These are phyloP conservation scores for Phascolomyces articulosus DNA, from an alignment of 371 early-diverging fungal genomes.

Conservation along the genomic window DNA sequence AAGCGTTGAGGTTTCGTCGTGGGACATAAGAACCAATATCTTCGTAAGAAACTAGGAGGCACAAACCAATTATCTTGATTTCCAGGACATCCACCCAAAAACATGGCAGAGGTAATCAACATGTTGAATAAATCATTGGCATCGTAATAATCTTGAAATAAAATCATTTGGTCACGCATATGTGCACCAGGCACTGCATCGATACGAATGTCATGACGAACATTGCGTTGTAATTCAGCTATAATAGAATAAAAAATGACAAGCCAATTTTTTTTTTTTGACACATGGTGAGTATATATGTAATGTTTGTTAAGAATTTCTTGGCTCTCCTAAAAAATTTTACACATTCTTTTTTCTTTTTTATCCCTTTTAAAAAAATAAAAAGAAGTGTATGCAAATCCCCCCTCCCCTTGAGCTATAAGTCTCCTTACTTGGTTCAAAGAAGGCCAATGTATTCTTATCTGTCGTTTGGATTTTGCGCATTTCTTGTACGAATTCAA, in stretches of 20 bases:
- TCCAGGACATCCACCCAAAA: conserved; percentile 46
- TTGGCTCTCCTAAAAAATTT: too few relatives aligned
- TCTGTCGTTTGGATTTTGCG: conserved; percentile 23
- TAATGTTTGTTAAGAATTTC: not conserved
- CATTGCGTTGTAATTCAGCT: conserved; percentile 42
- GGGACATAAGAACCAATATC: conserved; percentile 46
- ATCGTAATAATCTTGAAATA: conserved; percentile 48
- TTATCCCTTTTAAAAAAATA: not conserved
- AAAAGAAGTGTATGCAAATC: too few relatives aligned
- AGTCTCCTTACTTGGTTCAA: conserved; percentile 28
- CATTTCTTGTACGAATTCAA: conserved; percentile 34
- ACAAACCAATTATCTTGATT: conserved; percentile 46
- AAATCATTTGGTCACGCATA: conserved; percentile 52
- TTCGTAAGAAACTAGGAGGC: conserved; percentile 35
- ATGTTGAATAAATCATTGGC: conserved; percentile 44
- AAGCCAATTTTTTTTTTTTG: not conserved
- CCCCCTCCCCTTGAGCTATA: too few relatives aligned
- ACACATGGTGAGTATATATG: not conserved
- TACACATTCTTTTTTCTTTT: too few relatives aligned
- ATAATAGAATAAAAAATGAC: not conserved
- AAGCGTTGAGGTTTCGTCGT: conserved; percentile 32
- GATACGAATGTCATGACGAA: conserved; percentile 51
- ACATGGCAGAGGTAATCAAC: conserved; percentile 32
- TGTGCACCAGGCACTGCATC: conserved; percentile 47
- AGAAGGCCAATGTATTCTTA: conserved; percentile 20